phyloP scores from a whole-genome alignment of 805 yeast species.

The Kockiozyma suomiensis region DNA sequence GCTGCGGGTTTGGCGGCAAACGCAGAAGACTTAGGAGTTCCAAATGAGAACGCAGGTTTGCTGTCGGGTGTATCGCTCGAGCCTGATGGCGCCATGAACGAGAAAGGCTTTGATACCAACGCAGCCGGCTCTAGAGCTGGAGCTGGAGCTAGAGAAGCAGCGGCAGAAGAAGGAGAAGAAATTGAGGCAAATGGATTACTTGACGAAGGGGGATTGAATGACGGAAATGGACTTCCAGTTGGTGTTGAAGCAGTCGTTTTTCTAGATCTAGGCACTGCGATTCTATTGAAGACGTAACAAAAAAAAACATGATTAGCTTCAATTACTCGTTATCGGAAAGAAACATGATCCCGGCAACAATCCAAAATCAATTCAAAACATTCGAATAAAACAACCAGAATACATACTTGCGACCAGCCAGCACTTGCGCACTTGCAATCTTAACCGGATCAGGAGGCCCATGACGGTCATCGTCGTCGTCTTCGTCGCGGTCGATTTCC shows the following conservation, averaged over 20 bases:
- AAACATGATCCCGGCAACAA: not conserved
- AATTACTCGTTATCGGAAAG: too few relatives aligned
- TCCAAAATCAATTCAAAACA: not conserved
- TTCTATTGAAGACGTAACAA: slow-evolving; percentile 6
- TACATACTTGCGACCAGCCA: slow-evolving; percentile 30
- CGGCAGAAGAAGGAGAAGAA: not conserved
- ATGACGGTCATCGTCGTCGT: slow-evolving; percentile 29
- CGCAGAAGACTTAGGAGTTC: not conserved
- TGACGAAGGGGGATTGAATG: not conserved
- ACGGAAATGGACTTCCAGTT: slow-evolving; percentile 11
- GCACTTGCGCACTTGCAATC: slow-evolving; percentile 21
- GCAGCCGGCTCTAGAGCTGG: slow-evolving; percentile 9
- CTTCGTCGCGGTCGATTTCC: slow-evolving; percentile 8
- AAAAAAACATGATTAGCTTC: not conserved
- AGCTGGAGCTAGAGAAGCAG: slow-evolving; percentile 1
- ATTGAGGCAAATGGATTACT: slow-evolving; percentile 16
- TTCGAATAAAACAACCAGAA: not conserved
- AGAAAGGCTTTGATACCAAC: slow-evolving; percentile 10
- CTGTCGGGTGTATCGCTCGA: not conserved
- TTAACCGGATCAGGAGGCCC: slow-evolving; percentile 28
- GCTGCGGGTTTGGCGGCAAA: not conserved
- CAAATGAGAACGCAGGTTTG: slow-evolving; percentile 7
- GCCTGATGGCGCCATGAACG: slow-evolving; percentile 2
- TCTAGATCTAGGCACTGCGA: slow-evolving; percentile 19
- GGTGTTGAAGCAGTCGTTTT: not conserved